Percentiles rank a stretch among this genome's conserved stretches.
phyloP scores from a whole-genome alignment of 192 early-diverging fungal genomes.

The Coemansia sp. region DNA sequence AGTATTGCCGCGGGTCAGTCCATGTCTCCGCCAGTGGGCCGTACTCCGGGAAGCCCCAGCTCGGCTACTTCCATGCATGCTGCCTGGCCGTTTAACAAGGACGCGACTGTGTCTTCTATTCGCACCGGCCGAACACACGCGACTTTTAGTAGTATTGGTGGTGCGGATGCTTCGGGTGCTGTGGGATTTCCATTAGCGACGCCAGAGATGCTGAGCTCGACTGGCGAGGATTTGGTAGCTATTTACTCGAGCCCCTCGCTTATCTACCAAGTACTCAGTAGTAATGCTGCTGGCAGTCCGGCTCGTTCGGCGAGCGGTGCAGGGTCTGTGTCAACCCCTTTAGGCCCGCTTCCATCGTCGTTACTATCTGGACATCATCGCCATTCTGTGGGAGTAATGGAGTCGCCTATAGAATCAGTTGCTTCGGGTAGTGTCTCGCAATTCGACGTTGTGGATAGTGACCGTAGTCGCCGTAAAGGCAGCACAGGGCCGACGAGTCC shows the following conservation, averaged over 20 bases:
- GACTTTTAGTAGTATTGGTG: background rate
- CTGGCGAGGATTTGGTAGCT: constrained; percentile 42
- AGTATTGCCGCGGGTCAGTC: constrained; percentile 4
- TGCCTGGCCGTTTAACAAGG: constrained; percentile 55
- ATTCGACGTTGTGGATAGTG: constrained; percentile 4
- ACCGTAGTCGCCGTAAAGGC: background rate
- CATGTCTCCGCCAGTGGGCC: background rate
- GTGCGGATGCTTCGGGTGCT: background rate
- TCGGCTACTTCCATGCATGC: constrained; percentile 29
- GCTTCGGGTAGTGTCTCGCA: constrained; percentile 25
- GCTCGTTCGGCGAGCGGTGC: background rate
- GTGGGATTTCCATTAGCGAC: constrained; percentile 4
- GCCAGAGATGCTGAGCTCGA: constrained; percentile 10
- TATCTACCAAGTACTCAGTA: constrained; percentile 43
- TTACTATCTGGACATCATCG: background rate
- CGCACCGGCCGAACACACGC: background rate
- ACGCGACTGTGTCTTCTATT: background rate
- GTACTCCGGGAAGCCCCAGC: constrained; percentile 35
- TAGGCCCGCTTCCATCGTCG: constrained; percentile 14
- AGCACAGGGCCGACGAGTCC: background rate
- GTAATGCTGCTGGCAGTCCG: background rate
- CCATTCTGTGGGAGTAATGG: constrained; percentile 17
- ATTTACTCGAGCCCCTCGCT: constrained; percentile 42
- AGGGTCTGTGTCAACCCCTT: background rate
- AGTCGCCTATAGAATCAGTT: constrained; percentile 26